These are phyloP conservation scores for Pelargonium nanum DNA, from an alignment of 345 rosid species.

Conservation along the genomic window DNA sequence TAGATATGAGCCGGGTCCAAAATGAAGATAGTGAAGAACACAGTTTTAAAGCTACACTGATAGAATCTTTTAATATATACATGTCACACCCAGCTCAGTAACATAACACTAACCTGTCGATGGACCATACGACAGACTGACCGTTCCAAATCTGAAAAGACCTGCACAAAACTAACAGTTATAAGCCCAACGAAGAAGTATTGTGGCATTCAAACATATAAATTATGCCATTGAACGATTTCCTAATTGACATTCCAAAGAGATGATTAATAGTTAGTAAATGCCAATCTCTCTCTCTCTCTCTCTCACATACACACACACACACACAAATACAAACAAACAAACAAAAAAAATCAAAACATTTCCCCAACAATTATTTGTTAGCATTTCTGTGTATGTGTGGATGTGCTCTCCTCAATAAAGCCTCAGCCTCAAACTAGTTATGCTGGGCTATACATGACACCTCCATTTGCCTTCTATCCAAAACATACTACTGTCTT, in stretches of 20 bases:
- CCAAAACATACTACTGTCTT: too few relatives aligned
- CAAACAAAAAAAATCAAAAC: not conserved
- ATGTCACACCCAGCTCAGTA: conserved; percentile 1
- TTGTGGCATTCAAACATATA: not conserved
- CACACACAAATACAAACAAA: too few relatives aligned
- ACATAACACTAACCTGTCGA: conserved; percentile 53
- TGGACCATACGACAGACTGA: conserved; percentile 95
- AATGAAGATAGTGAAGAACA: not conserved
- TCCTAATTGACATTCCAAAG: not conserved
- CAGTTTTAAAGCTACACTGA: not conserved
- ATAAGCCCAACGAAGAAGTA: not conserved
- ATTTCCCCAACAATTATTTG: not conserved
- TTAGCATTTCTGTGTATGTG: too few relatives aligned
- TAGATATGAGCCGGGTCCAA: too few relatives aligned
- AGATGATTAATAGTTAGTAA: not conserved
- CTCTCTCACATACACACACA: too few relatives aligned
- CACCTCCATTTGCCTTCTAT: too few relatives aligned
- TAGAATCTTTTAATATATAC: not conserved
- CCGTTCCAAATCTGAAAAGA: conserved; percentile 86
- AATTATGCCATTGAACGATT: not conserved
- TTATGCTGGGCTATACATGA: too few relatives aligned
- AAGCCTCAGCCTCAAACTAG: too few relatives aligned
- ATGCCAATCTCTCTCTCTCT: not conserved
- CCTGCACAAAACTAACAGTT: conserved; percentile 38
- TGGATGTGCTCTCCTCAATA: too few relatives aligned